Evolutionary conservation across 2,329 filamentous ascomycete genomes (phyloP), one percentile per base, ranked within the genome.

Genomic region (Paecilomyces variotii): DNA sequence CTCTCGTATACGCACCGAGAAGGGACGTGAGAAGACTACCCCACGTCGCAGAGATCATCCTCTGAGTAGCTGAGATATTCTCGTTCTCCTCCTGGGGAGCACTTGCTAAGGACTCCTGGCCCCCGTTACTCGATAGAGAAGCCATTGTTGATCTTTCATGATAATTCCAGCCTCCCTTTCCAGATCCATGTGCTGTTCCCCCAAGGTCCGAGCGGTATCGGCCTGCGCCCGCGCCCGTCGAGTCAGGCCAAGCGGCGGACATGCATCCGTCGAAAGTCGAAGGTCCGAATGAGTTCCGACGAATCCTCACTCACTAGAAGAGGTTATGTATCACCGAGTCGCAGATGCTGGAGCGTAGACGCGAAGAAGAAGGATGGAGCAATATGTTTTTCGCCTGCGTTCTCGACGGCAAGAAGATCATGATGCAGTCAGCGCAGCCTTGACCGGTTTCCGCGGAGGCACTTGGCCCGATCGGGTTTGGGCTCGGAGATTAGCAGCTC

Each of bases 31-130:
- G 74, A 59, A 99, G 77, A 75, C 92, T 97, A 60, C 94, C 94
- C 57, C 88, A 88, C 64, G 93, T 90, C 55, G 94, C 94, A 58
- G 93, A 96, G 57, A 96, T 74, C 94, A 99, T 99, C 79, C 93
- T 94, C 78, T 97, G 93, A 11, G 82, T 76, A 25, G 91, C 83
- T 4, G 92, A 91, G 63, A 95, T 90, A 61, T 93, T 60, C 30
- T 69, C 68, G 34, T 61, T 62, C 50, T 58, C 59, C 34, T 58
- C 59, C 34, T 59, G 56, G 62, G 57, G 59, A 59, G 64, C 59
- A 55, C 58, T 56, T 34, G 62, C 61, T 54, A 61, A 57, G 45
- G 68, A 61, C 55, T 55, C 55, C 52, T 63, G 56, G 54, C 60
- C 66, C 59, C 66, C 51, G 12, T 55, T 67, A 60, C 64, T 67